These are phyloP conservation scores for Coemansia sp. DNA, from an alignment of 192 early-diverging fungal genomes.

Conservation along the genomic window DNA sequence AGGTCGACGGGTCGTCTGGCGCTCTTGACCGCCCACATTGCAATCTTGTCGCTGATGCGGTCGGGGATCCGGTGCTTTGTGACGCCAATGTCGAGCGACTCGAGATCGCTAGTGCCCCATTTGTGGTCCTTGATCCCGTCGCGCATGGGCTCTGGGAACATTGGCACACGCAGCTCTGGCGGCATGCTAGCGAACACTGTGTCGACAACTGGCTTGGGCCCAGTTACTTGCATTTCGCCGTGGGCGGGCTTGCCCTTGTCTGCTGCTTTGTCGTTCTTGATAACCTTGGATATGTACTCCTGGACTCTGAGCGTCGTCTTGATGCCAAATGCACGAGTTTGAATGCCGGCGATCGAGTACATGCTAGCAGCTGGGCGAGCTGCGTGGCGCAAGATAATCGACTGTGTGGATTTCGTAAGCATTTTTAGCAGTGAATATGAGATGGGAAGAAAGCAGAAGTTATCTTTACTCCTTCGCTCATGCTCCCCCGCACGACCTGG, in stretches of 20 bases:
- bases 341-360: slow-evolving; percentile 4
- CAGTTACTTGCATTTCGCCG: slow-evolving; percentile 18
- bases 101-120: slow-evolving; percentile 58
- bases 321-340: slow-evolving; percentile 40
- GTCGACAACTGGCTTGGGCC: slow-evolving; percentile 23
- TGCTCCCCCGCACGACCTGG: not conserved
- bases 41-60: slow-evolving; percentile 59
- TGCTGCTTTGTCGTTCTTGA: slow-evolving; percentile 10
- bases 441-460: no score
- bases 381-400: slow-evolving; percentile 8
- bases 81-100: slow-evolving; percentile 59
- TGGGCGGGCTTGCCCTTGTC: not conserved
- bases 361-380: not conserved
- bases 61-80: slow-evolving; percentile 63
- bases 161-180: slow-evolving; percentile 34
- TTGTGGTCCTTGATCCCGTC: slow-evolving; percentile 56
- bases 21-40: slow-evolving; percentile 61
- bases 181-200: slow-evolving; percentile 37
- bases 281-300: slow-evolving; percentile 34
- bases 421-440: no score
- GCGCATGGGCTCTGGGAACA: slow-evolving; percentile 58
- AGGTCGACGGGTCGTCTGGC: slow-evolving; percentile 64
- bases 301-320: slow-evolving; percentile 48
- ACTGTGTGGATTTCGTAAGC: not conserved
- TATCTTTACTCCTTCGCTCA: no score